Evolutionary conservation across 768 basidiomycete species (phyloP).

Genomic region (Suillus weaverae): DNA sequence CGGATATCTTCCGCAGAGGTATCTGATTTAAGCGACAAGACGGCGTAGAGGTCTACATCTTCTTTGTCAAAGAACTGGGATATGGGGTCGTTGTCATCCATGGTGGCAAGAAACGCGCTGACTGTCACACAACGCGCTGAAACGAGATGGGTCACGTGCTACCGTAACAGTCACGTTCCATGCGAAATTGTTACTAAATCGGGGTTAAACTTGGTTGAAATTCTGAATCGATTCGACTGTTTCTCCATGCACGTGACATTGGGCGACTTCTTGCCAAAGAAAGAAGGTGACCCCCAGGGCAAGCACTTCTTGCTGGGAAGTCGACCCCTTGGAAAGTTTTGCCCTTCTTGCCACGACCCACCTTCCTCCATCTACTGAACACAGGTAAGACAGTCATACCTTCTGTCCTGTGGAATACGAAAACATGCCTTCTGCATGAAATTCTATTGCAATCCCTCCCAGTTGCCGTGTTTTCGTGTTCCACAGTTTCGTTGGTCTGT

Average conservation of each 20-base stretch:
- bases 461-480: not conserved
- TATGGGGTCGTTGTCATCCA: constrained; percentile 76
- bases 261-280: too few relatives aligned
- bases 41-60: constrained; percentile 72
- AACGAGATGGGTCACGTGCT: constrained; percentile 14
- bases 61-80: constrained; percentile 72
- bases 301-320: too few relatives aligned
- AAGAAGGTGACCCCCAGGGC: too few relatives aligned
- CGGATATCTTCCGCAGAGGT: constrained; percentile 70
- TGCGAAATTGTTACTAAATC: not conserved
- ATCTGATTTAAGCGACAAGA: constrained; percentile 56
- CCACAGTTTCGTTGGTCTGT: not conserved
- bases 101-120: constrained; percentile 27
- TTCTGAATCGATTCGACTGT: too few relatives aligned
- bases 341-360: too few relatives aligned
- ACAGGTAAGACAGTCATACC: not conserved
- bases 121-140: constrained; percentile 6
- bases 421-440: not conserved
- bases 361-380: not conserved
- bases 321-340: too few relatives aligned
- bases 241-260: too few relatives aligned
- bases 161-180: not conserved
- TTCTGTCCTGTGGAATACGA: not conserved
- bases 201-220: too few relatives aligned
- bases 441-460: not conserved